Evolutionary conservation across 192 early-diverging fungal genomes (phyloP).

Genomic region (Funneliformis geosporum): DNA sequence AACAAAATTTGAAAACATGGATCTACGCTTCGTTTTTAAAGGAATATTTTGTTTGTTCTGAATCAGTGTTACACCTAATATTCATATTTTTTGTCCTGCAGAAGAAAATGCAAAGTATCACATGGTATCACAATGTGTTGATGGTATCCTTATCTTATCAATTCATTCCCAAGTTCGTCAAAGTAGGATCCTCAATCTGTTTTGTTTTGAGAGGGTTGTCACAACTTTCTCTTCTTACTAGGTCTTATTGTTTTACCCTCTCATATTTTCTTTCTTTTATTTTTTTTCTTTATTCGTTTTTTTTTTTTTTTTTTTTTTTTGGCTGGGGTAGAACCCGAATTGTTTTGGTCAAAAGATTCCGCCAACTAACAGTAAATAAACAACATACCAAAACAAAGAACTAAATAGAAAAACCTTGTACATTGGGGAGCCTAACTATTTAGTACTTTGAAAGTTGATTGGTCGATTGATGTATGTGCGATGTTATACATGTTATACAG

Average conservation of each 20-base stretch:
- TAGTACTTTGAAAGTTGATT: neutral
- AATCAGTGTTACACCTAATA: neutral
- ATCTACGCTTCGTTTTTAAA: neutral
- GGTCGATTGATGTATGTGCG: neutral
- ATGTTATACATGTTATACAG: neutral
- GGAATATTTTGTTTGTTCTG: neutral
- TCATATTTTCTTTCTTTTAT: neutral
- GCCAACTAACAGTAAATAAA: slow-evolving; percentile 16
- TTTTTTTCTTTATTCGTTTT: neutral
- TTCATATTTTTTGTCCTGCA: slow-evolving; percentile 1
- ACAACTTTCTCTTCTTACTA: too few relatives aligned
- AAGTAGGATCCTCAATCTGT: slow-evolving; percentile 2
- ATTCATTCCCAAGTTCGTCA: neutral
- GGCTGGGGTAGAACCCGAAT: neutral
- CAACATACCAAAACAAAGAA: neutral
- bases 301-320: neutral
- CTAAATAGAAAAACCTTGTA: neutral
- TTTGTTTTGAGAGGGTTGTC: neutral
- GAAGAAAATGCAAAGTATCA: slow-evolving; percentile 20
- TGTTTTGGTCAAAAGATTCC: slow-evolving; percentile 15
- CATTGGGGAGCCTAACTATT: neutral
- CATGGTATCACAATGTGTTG: slow-evolving; percentile 17
- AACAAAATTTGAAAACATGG: neutral
- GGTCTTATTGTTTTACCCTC: neutral
- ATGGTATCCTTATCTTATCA: slow-evolving; percentile 5